Conservation (phyloP, 257 asterid species). For the Paulownia fortunei region DNA sequence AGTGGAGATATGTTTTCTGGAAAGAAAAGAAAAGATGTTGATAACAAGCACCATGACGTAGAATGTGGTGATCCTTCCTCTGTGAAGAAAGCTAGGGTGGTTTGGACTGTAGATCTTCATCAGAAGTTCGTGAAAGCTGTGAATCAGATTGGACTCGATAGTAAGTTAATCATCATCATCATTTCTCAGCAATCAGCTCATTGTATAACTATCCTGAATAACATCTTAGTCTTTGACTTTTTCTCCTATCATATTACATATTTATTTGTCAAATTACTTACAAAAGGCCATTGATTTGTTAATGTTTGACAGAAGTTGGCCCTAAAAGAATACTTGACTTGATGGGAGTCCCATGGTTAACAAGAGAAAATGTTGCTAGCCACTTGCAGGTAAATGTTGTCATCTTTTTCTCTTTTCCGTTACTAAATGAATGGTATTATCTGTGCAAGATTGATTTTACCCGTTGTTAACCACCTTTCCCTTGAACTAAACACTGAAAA, state of each 20-base stretch:
- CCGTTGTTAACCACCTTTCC: too few species aligned
- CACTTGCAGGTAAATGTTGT: constrained; percentile 68
- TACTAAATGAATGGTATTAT: neutral
- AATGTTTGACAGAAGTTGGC: constrained; percentile 59
- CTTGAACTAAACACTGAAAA: too few species aligned
- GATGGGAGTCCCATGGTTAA: constrained; percentile 76
- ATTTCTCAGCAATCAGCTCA: neutral
- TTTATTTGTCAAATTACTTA: neutral
- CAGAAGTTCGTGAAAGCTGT: constrained; percentile 75
- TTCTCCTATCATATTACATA: neutral
- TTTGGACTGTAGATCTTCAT: constrained; percentile 76
- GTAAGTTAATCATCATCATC: constrained; percentile 46
- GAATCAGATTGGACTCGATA: constrained; percentile 62
- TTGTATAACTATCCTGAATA: neutral
- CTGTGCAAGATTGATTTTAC: too few species aligned
- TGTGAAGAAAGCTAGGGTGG: constrained; percentile 67
- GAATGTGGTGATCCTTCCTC: constrained; percentile 52
- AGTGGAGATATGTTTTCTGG: constrained; percentile 51
- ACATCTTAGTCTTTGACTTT: neutral
- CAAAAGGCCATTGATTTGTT: constrained; percentile 2
- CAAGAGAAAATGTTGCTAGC: constrained; percentile 81
- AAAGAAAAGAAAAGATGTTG: constrained; percentile 63
- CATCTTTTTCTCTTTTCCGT: neutral
- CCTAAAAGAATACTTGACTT: constrained; percentile 79
- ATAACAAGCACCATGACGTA: constrained; percentile 45